phyloP scores from a whole-genome alignment of 148 eudicot genomes.

The Suaeda aralocaspica region DNA sequence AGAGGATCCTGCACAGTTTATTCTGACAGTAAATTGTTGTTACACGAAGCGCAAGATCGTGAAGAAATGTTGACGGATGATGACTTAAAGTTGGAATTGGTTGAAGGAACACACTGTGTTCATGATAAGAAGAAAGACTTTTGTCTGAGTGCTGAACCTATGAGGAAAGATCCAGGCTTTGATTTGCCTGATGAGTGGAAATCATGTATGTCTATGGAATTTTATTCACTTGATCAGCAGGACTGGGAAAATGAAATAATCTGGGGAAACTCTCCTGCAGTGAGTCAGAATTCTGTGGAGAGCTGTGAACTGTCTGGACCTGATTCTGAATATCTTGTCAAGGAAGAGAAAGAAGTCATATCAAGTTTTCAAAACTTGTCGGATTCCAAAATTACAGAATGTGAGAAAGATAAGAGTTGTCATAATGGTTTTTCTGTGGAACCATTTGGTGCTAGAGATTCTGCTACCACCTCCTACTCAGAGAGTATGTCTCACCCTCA shows the following conservation, averaged over 20 bases:
- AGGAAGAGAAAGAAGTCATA: conserved; percentile 33
- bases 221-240: conserved; percentile 78
- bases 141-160: conserved; percentile 59
- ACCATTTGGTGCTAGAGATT: conserved; percentile 52
- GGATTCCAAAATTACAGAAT: conserved; percentile 20
- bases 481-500: conserved; percentile 62
- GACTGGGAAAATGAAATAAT: conserved; percentile 90
- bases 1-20: conserved; percentile 44
- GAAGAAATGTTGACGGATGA: conserved; percentile 28
- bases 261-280: conserved; percentile 67
- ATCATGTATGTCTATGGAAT: conserved; percentile 38
- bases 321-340: conserved; percentile 43
- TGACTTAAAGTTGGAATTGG: conserved; percentile 33
- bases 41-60: conserved; percentile 35
- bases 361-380: conserved; percentile 16
- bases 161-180: conserved; percentile 39
- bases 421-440: conserved; percentile 41
- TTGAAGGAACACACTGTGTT: conserved; percentile 26
- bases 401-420: conserved; percentile 36
- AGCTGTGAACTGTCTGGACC: conserved; percentile 71
- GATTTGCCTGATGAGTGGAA: conserved; percentile 38
- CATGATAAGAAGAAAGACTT: conserved; percentile 44
- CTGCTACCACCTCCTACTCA: conserved; percentile 18
- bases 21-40: conserved; percentile 33
- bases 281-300: conserved; percentile 46